A percentile compares a stretch with the other conserved stretches of the same genome.
Conservation (phyloP, 495 filamentous ascomycete genomes). For the Immersiella caudata region DNA sequence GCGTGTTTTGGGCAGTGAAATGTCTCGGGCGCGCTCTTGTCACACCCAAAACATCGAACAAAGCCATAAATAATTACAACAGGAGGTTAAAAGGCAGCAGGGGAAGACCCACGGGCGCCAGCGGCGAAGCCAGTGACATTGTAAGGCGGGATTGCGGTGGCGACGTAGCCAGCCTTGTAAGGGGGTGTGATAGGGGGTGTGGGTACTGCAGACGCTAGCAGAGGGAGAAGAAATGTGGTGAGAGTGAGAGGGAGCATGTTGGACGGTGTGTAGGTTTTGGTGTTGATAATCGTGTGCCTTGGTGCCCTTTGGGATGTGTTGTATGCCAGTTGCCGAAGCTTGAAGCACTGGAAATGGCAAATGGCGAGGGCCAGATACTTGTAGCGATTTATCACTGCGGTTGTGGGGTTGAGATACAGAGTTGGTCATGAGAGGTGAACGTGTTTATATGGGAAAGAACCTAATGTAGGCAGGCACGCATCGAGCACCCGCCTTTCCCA, state of each 20-base stretch:
- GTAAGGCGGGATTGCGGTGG: constrained; percentile 24
- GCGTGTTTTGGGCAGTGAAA: no score
- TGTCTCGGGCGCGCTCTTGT: no score
- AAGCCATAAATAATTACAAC: no score
- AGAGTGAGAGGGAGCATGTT: not conserved
- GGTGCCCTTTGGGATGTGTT: not conserved
- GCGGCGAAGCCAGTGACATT: constrained; percentile 30
- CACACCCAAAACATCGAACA: no score
- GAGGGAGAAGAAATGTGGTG: not conserved
- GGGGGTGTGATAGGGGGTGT: constrained; percentile 3
- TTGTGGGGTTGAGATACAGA: no score
- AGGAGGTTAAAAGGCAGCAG: no score
- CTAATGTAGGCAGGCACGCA: no score
- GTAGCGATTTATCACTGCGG: not conserved
- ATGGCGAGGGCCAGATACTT: not conserved
- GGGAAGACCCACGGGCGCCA: no score
- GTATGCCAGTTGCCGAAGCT: not conserved
- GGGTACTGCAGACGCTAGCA: no score
- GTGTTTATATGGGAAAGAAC: no score
- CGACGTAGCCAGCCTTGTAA: constrained; percentile 1
- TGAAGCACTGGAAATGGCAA: not conserved
- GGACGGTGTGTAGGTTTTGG: not conserved
- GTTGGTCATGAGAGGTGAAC: no score
- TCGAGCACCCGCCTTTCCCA: not conserved
- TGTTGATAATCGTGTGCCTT: not conserved